Evolutionary conservation across 805 yeast genomes (phyloP), one percentile per base, ranked within the genome.

Genomic region (Hanseniaspora lachancei): DNA sequence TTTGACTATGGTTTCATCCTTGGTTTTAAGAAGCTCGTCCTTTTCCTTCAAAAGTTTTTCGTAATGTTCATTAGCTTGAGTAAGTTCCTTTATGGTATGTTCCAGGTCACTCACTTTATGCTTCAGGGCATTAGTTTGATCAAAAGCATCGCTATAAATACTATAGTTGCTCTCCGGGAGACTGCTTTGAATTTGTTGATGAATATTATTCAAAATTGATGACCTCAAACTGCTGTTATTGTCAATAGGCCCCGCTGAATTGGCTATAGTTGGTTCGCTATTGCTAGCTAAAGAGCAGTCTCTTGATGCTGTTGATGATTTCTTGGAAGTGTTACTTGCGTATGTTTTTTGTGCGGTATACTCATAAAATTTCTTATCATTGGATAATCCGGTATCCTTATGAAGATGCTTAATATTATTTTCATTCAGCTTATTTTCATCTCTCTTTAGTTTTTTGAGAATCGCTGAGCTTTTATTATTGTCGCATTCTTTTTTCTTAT

Each of bases 401-500:
- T 29, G 36, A 44, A 20, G 29, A 15, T 44, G 36, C 36, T 18
- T 29, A 18, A 29, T 16, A 32, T 29, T 16, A 34, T 15, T 18
- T 12, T 46, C 36, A 44, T 29, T 44, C 9, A 21, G 9, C n/a
- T 50, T 38, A 8, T 5, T 21, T 50, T 21, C 40, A 23, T 34
- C 13, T 27, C 24, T 44, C 10, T 44, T 35, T 16, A 43, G 24
- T 27, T 24, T 43, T 38, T 44, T 52, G 2, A 27, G 16, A 18
- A 23, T 10, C 2, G 42, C 23, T 27, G 27, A 13, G 13, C 29
- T 53, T 39, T 44, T 49, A 9, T 21, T 39, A n/a, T 49, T 29
- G 23, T 56, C 58, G 51, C 54, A 44, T 9, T 56, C 55, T 12
- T 15, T 18, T 29, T 56, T 56, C 23, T 56, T 56, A 21, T 56